These are phyloP conservation scores for Bimuria novae-zelandiae DNA, from an alignment of 2,329 filamentous ascomycete species.

Conservation along the genomic window DNA sequence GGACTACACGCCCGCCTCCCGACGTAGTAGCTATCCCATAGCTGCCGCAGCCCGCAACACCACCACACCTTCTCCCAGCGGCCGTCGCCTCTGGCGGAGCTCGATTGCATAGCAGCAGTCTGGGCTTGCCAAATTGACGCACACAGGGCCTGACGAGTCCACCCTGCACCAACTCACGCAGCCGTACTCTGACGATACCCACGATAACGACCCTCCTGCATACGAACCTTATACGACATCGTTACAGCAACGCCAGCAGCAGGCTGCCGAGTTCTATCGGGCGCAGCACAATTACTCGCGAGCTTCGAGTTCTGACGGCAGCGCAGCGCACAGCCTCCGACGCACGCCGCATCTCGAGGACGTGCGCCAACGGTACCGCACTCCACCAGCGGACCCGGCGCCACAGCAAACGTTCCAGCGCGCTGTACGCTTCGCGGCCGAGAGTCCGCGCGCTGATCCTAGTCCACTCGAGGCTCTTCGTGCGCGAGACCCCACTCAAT, in stretches of 20 bases:
- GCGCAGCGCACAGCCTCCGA: conserved; percentile 55
- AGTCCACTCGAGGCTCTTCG: conserved; percentile 37
- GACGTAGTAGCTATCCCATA: neutral
- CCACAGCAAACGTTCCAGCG: conserved; percentile 34
- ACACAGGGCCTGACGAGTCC: conserved; percentile 6
- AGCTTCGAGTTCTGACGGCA: conserved; percentile 59
- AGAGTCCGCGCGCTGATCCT: conserved; percentile 32
- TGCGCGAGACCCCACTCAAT: conserved; percentile 22
- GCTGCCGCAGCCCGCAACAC: neutral
- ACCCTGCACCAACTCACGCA: conserved; percentile 13
- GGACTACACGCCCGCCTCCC: conserved; percentile 13
- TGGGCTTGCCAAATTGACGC: conserved; percentile 15
- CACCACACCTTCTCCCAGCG: conserved; percentile 7
- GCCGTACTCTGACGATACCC: conserved; percentile 44
- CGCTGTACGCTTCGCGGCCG: conserved; percentile 41
- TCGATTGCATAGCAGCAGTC: conserved; percentile 15
- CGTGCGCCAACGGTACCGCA: conserved; percentile 47
- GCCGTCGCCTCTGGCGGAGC: conserved; percentile 10
- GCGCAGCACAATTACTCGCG: conserved; percentile 48
- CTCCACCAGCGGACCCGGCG: conserved; percentile 52
- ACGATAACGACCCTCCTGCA: conserved; percentile 41
- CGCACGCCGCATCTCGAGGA: conserved; percentile 58
- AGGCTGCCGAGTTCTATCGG: conserved; percentile 42
- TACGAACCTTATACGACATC: conserved; percentile 44
- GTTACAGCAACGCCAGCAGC: conserved; percentile 50